Evolutionary conservation across 495 filamentous ascomycete genomes (phyloP), one percentile per base, ranked within the genome.

Genomic region (Clavariopsis aquatica): DNA sequence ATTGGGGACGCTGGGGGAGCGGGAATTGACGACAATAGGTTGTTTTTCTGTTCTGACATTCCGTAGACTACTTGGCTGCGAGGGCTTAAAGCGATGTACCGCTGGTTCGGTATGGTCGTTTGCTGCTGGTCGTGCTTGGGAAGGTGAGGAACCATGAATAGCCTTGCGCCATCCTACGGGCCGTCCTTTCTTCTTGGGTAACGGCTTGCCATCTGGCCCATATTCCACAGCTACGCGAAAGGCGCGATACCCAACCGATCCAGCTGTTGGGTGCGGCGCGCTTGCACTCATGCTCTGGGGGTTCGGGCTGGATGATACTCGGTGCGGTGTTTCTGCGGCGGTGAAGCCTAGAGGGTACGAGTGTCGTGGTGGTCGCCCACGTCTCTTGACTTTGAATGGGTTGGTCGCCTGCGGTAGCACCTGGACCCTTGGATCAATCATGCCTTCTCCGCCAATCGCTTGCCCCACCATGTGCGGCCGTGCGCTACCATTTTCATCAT

Each of bases 121-220:
- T 13, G 43, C 28, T 26, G n/a, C 29, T 1, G 41, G n/a, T 8
- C 51, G n/a, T 20, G 43, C 34, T 41, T 66, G 64, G 1, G 67
- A 51, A 12, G 55, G 54, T 10, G 57, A 46, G 15, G 62, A 65
- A 13, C 72, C 71, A 43, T 77, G 75, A 43, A 76, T 71, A 22
- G 41, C 24, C 54, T 77, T 78, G 10, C 73, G 67, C 76, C 76
- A 78, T 9, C 76, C 76, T 34, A 77, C 68, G 4, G 76, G 76
- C 12, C 76, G 70, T 41, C 76, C 76, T 60, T 72, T 70, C 72
- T 76, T 78, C 64, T 76, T 78, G 9, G 66, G 69, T 5, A 72
- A 10, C 2, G 72, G 73, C 13, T 63, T 60, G 1, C 73, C 69
- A 28, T 75, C 68, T 27, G 61, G 51, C 7, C 52, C 59, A 24